These are phyloP conservation scores for Aspergillus amoenus DNA, from an alignment of 2,329 filamentous ascomycete genomes.

Conservation along the genomic window DNA sequence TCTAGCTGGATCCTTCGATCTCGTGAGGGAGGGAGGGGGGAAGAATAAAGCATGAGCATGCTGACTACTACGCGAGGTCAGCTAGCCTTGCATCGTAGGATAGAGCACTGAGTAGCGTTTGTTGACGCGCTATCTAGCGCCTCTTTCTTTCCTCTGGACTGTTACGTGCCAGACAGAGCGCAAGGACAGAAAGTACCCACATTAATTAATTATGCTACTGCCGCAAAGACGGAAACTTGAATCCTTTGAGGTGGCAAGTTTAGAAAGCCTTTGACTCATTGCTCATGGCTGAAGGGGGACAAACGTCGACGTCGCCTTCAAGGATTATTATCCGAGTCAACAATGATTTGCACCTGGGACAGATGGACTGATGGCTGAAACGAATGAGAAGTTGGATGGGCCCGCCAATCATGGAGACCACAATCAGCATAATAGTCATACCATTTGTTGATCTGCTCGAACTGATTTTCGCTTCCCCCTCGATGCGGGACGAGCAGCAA, in stretches of 20 bases:
- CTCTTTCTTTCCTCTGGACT: not conserved
- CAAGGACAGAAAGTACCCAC: not conserved
- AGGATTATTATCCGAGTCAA: slow-evolving; percentile 3
- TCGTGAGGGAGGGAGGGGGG: slow-evolving; percentile 6
- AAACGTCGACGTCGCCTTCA: not conserved
- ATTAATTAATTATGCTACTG: not conserved
- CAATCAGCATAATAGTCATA: slow-evolving; percentile 1
- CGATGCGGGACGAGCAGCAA: not conserved
- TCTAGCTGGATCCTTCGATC: slow-evolving; percentile 17
- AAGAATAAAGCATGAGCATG: slow-evolving; percentile 6
- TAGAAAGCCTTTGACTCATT: not conserved
- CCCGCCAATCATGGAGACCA: slow-evolving; percentile 4
- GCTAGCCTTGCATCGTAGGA: too few relatives aligned
- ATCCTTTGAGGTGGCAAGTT: slow-evolving; percentile 1
- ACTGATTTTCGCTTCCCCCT: slow-evolving; percentile 4
- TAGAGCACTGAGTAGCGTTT: not conserved
- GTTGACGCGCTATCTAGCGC: slow-evolving; percentile 7
- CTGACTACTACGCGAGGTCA: too few relatives aligned
- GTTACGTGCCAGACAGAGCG: not conserved
- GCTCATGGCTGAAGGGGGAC: not conserved
- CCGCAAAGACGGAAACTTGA: not conserved
- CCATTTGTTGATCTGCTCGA: slow-evolving; percentile 5
- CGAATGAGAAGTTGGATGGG: not conserved
- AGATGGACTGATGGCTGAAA: not conserved
- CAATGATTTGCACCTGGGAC: slow-evolving; percentile 4